Percentiles rank a stretch among this genome's conserved stretches.
phyloP scores from a whole-genome alignment of 768 basidiomycete genomes.

The Tulasnella sp. region DNA sequence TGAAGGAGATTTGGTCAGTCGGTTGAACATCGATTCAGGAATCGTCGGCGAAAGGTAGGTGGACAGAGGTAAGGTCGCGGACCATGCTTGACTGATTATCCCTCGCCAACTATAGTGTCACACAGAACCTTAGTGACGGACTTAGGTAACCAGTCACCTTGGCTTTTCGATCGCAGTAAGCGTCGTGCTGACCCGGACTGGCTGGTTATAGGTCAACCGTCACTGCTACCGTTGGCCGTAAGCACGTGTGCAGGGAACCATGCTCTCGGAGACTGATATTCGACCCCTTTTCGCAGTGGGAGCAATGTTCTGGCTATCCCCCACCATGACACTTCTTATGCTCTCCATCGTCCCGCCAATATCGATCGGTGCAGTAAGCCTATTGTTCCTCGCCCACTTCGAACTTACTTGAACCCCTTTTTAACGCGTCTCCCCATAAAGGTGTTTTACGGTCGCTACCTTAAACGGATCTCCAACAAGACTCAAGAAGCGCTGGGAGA shows the following conservation, averaged over 20 bases:
- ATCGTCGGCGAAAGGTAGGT: conserved; percentile 83
- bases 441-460: conserved; percentile 93
- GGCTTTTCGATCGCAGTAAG: not conserved
- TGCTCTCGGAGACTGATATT: not conserved
- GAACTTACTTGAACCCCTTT: not conserved
- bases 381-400: conserved; percentile 6
- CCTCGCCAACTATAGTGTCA: conserved; percentile 24
- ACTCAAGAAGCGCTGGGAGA: conserved; percentile 95
- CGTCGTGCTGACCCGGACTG: not conserved
- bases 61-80: not conserved
- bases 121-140: conserved; percentile 37
- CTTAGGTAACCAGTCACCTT: conserved; percentile 24
- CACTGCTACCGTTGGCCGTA: conserved; percentile 88
- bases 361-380: conserved; percentile 64
- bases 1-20: conserved; percentile 86
- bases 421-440: conserved; percentile 23
- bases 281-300: conserved; percentile 42
- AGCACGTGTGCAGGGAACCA: conserved; percentile 26
- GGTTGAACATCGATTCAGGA: conserved; percentile 81
- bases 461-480: conserved; percentile 79
- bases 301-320: conserved; percentile 90
- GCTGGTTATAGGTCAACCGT: conserved; percentile 56
- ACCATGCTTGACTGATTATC: not conserved
- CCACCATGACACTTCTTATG: conserved; percentile 83
- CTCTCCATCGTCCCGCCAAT: conserved; percentile 82